Evolutionary conservation across 768 basidiomycete genomes (phyloP), one percentile per base, ranked within the genome.

Genomic region (Mycena crocata): DNA sequence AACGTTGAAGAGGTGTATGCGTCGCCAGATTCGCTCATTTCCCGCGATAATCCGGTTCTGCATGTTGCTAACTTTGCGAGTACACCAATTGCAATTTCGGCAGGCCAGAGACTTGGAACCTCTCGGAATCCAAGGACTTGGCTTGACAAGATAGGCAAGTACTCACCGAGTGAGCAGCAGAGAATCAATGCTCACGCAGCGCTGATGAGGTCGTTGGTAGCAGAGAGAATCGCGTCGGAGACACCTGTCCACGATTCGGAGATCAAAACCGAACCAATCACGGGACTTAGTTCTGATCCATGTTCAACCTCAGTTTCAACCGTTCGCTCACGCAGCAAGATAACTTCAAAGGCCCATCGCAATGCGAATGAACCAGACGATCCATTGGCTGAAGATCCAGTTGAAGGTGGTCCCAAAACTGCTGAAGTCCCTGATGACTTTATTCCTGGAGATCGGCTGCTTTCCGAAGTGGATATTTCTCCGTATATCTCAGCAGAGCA

Each of bases 91-190:
- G 44, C 35, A 0, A 50, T 72, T 1, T 34, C 49, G 0, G 50
- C 40, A 39, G 72, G 72, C 31, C 62, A 73, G 51, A 12, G 58
- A 4, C 35, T 73, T 0, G 71, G 66, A 17, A 45, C 37, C n/a
- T 65, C 34, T 1, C 17, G 42, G 1, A 59, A 68, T 34, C 72
- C 71, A 0, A 23, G 31, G 3, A 65, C 44, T 21, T 71, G 63
- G 62, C 49, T 72, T 12, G 71, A 72, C 35, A 62, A 50, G 42
- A 39, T 45, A 35, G 9, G 4, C 21, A 19, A 45, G 24, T 63
- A 34, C 28, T 57, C 57, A 19, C 8, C n/a, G 13, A 32, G 26
- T 17, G 24, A 46, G n/a, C 34, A 26, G 21, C 23, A 31, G 5
- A 23, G 45, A 23, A 54, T 39, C 14, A 6, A 50, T 8, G 44